Evolutionary conservation across 1,284 basidiomycete genomes (phyloP), one percentile per base, ranked within the genome.

Genomic region (Pholiota adiposa): DNA sequence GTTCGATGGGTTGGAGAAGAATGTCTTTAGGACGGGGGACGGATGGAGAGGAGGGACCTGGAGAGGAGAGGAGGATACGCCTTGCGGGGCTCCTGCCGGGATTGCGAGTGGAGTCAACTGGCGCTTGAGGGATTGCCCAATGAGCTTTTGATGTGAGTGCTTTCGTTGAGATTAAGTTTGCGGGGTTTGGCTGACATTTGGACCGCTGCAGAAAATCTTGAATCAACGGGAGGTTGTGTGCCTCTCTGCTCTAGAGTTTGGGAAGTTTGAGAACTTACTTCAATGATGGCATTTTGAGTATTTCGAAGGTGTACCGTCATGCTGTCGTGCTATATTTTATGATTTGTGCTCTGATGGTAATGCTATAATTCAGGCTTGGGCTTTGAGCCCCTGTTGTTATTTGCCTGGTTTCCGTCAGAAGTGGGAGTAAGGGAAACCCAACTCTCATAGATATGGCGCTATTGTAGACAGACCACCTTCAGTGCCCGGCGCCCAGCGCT

Each of bases 61-160:
- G n/a, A n/a, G n/a, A n/a, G n/a, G n/a, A n/a, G n/a, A n/a, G n/a
- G n/a, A n/a, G n/a, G n/a, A n/a, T n/a, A n/a, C n/a, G n/a, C n/a
- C n/a, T n/a, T n/a, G n/a, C n/a, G n/a, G n/a, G n/a, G n/a, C n/a
- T n/a, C n/a, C n/a, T n/a, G n/a, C n/a, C n/a, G n/a, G n/a, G n/a
- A n/a, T n/a, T n/a, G n/a, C n/a, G n/a, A n/a, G n/a, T 93, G 93
- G 88, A 89, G 88, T 68, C 84, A 87, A 63, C 65, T 87, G 48
- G 89, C 90, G 34, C 72, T 94, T 54, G 83, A 88, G 58, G 85
- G 84, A 8, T 72, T 91, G 48, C 92, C 93, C 21, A 96, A 94
- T 73, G 90, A 92, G 72, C 79, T 94, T 66, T 94, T 25, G 93
- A 96, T 75, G 92, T 93, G 72, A 72, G 90, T 74, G 43, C 49